Base-by-base conservation (phyloP, 2,329 filamentous ascomycete genomes). In the Mariannaea sp. region DNA sequence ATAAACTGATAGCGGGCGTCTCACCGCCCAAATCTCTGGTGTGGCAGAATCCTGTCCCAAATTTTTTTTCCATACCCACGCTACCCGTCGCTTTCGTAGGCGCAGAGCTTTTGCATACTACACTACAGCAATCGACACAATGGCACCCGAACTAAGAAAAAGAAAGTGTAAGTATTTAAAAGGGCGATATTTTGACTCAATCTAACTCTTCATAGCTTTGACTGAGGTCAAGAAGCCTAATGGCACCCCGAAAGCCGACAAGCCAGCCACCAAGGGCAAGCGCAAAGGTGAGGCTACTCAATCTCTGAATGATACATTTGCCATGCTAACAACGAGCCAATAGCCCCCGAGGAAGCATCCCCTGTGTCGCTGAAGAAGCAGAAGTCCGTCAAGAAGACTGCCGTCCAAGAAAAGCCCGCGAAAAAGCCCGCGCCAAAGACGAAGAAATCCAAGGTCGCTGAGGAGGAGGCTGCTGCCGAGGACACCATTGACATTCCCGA, bases 81-180 rank as follows among this genome's bases (percentile, higher is more conserved):
- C 41, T 46, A n/a, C n/a, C n/a, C n/a, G n/a, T 46, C 41, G 36
- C 43, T 49, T 20, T 17, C 30, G 32, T 27, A 42, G 52, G 20
- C 36, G 58, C 49, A 35, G 33, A 61, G 59, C 53, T 54, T 64
- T 56, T 59, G 53, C 43, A 50, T 53, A 54, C 53, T 33, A 39
- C 45, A 51, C 49, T 48, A 41, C 20, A 53, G 47, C 61, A 65
- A 59, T 33, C 59, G 55, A 65, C 57, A 68, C 61, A 67, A 80
- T 80, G 77, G 75, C 77, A 29, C 75, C 74, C 58, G 74, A 77
- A 69, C 66, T 78, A 42, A 75, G 74, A 51, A 76, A 71, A 60
- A 59, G 68, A 67, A 71, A 71, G 58, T 52, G 71, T 73, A 56
- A 52, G 68, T 49, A 7, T 13, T 38, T 27, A 14, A 16, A 7